Conservation (phyloP, 2,329 filamentous ascomycete species). For the Metarhizium sp. region DNA sequence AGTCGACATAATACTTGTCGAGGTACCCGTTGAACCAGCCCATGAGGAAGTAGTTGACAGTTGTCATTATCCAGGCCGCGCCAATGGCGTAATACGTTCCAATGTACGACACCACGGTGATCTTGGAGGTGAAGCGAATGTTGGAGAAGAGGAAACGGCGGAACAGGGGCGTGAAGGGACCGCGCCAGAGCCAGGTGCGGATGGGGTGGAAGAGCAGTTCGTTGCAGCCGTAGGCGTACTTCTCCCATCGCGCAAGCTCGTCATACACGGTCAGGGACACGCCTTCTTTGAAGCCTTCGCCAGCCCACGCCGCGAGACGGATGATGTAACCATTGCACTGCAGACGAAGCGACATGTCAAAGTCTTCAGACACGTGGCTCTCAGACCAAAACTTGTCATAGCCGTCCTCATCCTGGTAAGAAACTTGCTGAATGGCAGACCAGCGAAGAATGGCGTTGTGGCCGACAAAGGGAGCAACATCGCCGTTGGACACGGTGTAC, state of each 20-base stretch:
- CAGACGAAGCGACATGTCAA: constrained; percentile 71
- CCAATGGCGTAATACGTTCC: constrained; percentile 75
- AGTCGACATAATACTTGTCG: constrained; percentile 73
- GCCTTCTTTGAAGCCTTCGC: constrained; percentile 73
- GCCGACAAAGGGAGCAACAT: constrained; percentile 72
- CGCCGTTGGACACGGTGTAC: constrained; percentile 68
- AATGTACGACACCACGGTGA: constrained; percentile 68
- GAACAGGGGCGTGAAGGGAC: constrained; percentile 74
- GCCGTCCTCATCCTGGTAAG: constrained; percentile 59
- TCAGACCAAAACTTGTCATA: constrained; percentile 79
- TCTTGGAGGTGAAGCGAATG: constrained; percentile 66
- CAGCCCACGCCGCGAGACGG: constrained; percentile 62
- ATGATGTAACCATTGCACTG: constrained; percentile 65
- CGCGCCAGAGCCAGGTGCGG: constrained; percentile 60
- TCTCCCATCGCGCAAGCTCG: constrained; percentile 77
- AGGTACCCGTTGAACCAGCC: constrained; percentile 71
- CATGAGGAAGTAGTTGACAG: constrained; percentile 65
- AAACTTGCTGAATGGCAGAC: constrained; percentile 65
- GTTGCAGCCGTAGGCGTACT: constrained; percentile 78
- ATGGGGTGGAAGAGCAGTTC: constrained; percentile 75
- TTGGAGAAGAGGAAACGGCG: constrained; percentile 61
- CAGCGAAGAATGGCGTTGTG: constrained; percentile 71
- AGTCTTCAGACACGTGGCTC: constrained; percentile 71
- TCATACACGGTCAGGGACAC: constrained; percentile 80
- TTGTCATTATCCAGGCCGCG: constrained; percentile 64